These are phyloP conservation scores for Penicillium odoratum DNA, from an alignment of 495 filamentous ascomycete species.

Conservation along the genomic window DNA sequence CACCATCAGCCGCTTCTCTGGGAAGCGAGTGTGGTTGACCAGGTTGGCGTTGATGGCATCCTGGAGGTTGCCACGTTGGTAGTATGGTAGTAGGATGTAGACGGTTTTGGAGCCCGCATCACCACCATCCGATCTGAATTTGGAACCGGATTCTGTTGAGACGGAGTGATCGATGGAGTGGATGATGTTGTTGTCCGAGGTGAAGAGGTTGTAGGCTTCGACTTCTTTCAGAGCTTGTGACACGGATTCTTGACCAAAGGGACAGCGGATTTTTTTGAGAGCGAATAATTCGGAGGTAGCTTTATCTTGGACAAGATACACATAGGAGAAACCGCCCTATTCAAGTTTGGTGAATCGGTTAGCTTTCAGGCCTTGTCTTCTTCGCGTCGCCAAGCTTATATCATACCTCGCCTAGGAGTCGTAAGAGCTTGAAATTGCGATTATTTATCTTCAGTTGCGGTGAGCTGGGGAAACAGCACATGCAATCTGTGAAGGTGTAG, in stretches of 20 bases:
- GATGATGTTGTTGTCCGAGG: constrained; percentile 81
- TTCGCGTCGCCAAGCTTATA: not conserved
- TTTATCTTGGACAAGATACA: constrained; percentile 95
- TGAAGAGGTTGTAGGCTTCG: constrained; percentile 91
- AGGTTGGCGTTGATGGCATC: constrained; percentile 98
- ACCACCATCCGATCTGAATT: constrained; percentile 56
- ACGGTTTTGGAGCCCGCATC: constrained; percentile 81
- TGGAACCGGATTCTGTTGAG: constrained; percentile 57
- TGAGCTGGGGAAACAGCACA: constrained; percentile 91
- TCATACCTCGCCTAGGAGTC: constrained; percentile 82
- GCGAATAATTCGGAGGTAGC: constrained; percentile 79
- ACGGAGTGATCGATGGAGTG: constrained; percentile 83
- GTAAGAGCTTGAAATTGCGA: constrained; percentile 90
- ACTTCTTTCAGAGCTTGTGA: constrained; percentile 93
- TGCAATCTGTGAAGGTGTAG: constrained; percentile 88
- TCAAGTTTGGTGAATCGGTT: constrained; percentile 4
- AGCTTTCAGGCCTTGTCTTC: constrained; percentile 12
- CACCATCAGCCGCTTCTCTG: constrained; percentile 82
- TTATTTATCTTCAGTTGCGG: constrained; percentile 94
- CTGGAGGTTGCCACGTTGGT: constrained; percentile 89
- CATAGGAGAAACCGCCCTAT: constrained; percentile 94
- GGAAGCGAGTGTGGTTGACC: constrained; percentile 93
- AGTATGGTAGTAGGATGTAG: constrained; percentile 94
- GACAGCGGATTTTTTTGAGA: constrained; percentile 97
- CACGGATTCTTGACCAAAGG: constrained; percentile 95